Evolutionary conservation across 352 stramenopile species (phyloP).

Genomic region (Albugo laibachii): DNA sequence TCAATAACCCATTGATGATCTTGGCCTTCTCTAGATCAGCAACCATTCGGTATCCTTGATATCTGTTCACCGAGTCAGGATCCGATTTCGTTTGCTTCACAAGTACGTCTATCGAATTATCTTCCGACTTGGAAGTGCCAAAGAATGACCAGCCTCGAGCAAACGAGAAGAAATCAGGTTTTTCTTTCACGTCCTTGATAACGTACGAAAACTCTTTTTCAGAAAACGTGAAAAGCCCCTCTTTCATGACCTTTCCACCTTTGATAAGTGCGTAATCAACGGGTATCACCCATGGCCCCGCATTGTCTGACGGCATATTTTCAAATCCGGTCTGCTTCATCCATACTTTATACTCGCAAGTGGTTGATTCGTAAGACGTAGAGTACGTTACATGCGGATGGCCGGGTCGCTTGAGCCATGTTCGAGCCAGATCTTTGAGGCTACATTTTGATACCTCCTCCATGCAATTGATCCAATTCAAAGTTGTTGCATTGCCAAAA

Average conservation of each 20-base stretch:
- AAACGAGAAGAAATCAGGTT: slow-evolving; percentile 55
- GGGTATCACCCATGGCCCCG: slow-evolving; percentile 56
- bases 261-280: slow-evolving; percentile 60
- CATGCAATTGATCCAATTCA: slow-evolving; percentile 65
- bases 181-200: slow-evolving; percentile 21
- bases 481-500: slow-evolving; percentile 45
- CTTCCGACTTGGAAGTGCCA: slow-evolving; percentile 43
- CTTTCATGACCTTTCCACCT: slow-evolving; percentile 30
- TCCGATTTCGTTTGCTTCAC: slow-evolving; percentile 47
- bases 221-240: slow-evolving; percentile 38
- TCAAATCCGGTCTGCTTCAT: slow-evolving; percentile 52
- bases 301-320: slow-evolving; percentile 37
- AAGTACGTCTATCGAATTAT: slow-evolving; percentile 20
- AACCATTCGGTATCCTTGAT: slow-evolving; percentile 46
- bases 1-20: slow-evolving; percentile 38
- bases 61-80: slow-evolving; percentile 58
- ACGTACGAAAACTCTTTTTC: slow-evolving; percentile 29
- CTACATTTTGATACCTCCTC: slow-evolving; percentile 38
- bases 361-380: slow-evolving; percentile 24
- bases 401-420: slow-evolving; percentile 50
- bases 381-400: slow-evolving; percentile 46
- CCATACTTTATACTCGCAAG: slow-evolving; percentile 29
- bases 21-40: slow-evolving; percentile 45
- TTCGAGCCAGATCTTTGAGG: slow-evolving; percentile 43
- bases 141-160: slow-evolving; percentile 64